Percentiles rank a stretch among this genome's conserved stretches.
Conservation (phyloP, 2,329 filamentous ascomycete genomes). For the Neonectria hederae region DNA sequence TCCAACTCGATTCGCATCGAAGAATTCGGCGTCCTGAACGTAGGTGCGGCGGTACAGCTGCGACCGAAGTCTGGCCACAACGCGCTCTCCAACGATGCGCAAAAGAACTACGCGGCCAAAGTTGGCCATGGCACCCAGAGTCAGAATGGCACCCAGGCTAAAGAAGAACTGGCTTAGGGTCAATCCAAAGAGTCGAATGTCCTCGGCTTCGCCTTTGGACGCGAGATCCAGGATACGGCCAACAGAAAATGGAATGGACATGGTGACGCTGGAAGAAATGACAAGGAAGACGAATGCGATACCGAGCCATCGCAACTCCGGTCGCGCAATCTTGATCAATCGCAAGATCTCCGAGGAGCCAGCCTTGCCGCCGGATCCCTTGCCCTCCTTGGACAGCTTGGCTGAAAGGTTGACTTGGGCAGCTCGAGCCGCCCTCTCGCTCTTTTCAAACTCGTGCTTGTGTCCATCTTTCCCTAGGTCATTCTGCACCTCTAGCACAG, state of each 20-base stretch:
- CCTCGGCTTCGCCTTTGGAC: slow-evolving; percentile 75
- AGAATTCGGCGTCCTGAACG: slow-evolving; percentile 98
- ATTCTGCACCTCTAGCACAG: slow-evolving; percentile 44
- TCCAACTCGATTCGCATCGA: slow-evolving; percentile 96
- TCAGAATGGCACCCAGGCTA: slow-evolving; percentile 78
- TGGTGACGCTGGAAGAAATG: slow-evolving; percentile 90
- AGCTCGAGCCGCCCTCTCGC: slow-evolving; percentile 86
- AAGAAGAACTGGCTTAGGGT: slow-evolving; percentile 89
- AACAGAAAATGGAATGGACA: slow-evolving; percentile 96
- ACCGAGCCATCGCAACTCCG: slow-evolving; percentile 80
- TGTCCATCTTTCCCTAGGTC: slow-evolving; percentile 46
- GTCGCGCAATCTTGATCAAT: slow-evolving; percentile 86
- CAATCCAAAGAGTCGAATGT: slow-evolving; percentile 80
- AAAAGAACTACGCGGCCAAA: slow-evolving; percentile 94
- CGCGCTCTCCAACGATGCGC: slow-evolving; percentile 92
- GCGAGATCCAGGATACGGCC: slow-evolving; percentile 94
- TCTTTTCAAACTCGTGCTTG: slow-evolving; percentile 65
- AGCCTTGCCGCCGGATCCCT: slow-evolving; percentile 60
- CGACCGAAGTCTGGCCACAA: slow-evolving; percentile 88
- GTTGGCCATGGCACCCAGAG: slow-evolving; percentile 87
- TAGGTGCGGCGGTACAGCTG: slow-evolving; percentile 92
- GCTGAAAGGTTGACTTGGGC: slow-evolving; percentile 91
- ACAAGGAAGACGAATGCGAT: slow-evolving; percentile 86
- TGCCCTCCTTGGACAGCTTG: slow-evolving; percentile 85
- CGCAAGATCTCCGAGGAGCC: slow-evolving; percentile 83